These are phyloP conservation scores for Colletotrichum sp. DNA, from an alignment of 2,329 filamentous ascomycete genomes.

Conservation along the genomic window DNA sequence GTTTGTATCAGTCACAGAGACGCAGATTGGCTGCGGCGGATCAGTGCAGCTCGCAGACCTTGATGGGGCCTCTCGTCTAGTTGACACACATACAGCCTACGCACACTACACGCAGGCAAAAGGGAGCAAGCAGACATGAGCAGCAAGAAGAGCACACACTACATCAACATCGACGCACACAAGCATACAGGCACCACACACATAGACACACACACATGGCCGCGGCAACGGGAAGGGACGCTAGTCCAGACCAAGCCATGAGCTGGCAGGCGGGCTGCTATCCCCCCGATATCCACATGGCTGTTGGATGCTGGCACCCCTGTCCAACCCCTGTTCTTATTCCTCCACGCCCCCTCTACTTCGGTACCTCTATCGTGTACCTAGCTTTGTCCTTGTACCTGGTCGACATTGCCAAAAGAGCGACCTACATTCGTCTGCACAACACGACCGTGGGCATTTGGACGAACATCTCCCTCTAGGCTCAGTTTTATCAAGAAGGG, in stretches of 20 bases:
- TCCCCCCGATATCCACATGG: conserved; percentile 20
- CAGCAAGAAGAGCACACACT: background rate
- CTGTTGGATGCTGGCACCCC: background rate
- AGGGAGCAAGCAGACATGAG: background rate
- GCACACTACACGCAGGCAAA: background rate
- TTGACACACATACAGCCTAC: background rate
- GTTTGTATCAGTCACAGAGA: background rate
- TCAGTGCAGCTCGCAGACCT: background rate
- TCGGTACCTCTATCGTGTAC: background rate
- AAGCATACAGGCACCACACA: conserved; percentile 24
- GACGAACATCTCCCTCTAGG: background rate
- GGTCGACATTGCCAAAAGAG: background rate
- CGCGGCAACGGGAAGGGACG: conserved; percentile 15
- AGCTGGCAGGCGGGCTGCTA: conserved; percentile 16
- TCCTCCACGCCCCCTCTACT: background rate
- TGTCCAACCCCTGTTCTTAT: background rate
- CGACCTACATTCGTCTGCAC: conserved; percentile 7
- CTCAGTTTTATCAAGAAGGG: conserved; percentile 14
- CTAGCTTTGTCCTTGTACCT: background rate
- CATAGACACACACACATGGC: conserved; percentile 24
- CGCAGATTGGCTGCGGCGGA: background rate
- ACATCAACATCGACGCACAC: conserved; percentile 19
- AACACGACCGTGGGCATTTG: conserved; percentile 1
- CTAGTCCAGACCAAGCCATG: conserved; percentile 8
- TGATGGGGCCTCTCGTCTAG: background rate